These are phyloP conservation scores for Lathyrus aphaca DNA, from an alignment of 306 rosid genomes.

Conservation along the genomic window DNA sequence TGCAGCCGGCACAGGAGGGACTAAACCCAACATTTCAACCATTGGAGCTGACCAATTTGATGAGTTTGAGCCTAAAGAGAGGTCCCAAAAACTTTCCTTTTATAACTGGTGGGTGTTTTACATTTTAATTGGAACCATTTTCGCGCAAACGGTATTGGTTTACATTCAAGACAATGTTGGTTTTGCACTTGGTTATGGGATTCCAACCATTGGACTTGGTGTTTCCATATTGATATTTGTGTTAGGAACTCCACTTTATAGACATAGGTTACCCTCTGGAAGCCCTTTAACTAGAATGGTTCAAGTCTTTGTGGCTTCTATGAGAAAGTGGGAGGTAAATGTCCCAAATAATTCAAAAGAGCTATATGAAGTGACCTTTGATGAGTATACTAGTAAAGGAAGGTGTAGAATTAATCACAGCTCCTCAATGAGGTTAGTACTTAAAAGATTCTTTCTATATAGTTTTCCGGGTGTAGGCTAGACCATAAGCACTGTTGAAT, in stretches of 20 bases:
- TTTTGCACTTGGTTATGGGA: slow-evolving; percentile 80
- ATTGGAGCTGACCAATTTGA: slow-evolving; percentile 93
- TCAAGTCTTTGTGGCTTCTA: slow-evolving; percentile 60
- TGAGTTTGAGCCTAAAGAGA: slow-evolving; percentile 68
- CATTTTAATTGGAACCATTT: slow-evolving; percentile 71
- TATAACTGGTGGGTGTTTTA: slow-evolving; percentile 86
- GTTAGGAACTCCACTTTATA: slow-evolving; percentile 64
- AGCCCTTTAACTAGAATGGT: slow-evolving; percentile 67
- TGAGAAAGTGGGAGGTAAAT: slow-evolving; percentile 53
- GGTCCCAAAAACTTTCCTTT: slow-evolving; percentile 64
- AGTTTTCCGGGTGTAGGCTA: background rate
- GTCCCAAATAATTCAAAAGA: slow-evolving; percentile 65
- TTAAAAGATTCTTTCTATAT: background rate
- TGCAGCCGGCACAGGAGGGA: slow-evolving; percentile 84
- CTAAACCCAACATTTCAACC: slow-evolving; percentile 84
- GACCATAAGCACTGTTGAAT: too few relatives aligned
- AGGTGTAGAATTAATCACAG: slow-evolving; percentile 58
- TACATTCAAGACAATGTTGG: slow-evolving; percentile 82
- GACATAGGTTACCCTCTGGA: slow-evolving; percentile 69
- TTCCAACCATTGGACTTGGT: slow-evolving; percentile 74
- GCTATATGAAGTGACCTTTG: slow-evolving; percentile 60
- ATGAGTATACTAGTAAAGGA: slow-evolving; percentile 48
- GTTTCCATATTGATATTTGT: slow-evolving; percentile 62
- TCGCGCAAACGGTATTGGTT: slow-evolving; percentile 62
- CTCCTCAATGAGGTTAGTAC: slow-evolving; percentile 55